A percentile compares a stretch with the other conserved stretches of the same genome.
Evolutionary conservation across 306 rosid species (phyloP).

Genomic region (Biancaea sappan): DNA sequence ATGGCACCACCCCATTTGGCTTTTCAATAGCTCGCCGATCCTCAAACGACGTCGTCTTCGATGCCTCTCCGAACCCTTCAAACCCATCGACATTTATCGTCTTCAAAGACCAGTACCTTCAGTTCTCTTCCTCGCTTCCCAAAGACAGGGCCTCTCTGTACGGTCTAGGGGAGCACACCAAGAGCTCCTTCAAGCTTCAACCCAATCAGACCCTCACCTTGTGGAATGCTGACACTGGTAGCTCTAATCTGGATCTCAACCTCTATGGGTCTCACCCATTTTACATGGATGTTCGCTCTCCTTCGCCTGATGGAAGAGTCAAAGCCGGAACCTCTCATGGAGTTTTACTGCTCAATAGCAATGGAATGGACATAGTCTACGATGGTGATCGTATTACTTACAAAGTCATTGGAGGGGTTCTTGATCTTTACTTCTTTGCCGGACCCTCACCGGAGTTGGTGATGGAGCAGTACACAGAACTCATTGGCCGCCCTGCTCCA

Average conservation of each 20-base stretch:
- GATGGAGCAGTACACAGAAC: constrained; percentile 73
- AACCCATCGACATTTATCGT: constrained; percentile 49
- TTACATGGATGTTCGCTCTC: constrained; percentile 69
- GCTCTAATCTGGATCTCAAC: constrained; percentile 52
- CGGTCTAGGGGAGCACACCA: constrained; percentile 85
- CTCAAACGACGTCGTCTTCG: constrained; percentile 60
- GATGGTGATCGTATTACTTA: constrained; percentile 65
- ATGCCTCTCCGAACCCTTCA: constrained; percentile 45
- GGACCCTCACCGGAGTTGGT: constrained; percentile 76
- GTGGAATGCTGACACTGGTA: constrained; percentile 62
- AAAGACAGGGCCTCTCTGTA: constrained; percentile 51
- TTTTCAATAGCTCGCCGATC: constrained; percentile 68
- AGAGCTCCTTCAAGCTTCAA: constrained; percentile 59
- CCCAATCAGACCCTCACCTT: constrained; percentile 55
- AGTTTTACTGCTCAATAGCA: constrained; percentile 69
- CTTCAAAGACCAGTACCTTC: constrained; percentile 83
- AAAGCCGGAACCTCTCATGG: constrained; percentile 68
- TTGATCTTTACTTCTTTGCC: constrained; percentile 70
- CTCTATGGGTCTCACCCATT: constrained; percentile 92
- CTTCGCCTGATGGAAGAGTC: constrained; percentile 46
- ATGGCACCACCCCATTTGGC: constrained; percentile 68
- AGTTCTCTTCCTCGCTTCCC: constrained; percentile 74
- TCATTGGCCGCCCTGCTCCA: constrained; percentile 80
- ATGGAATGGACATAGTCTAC: constrained; percentile 80
- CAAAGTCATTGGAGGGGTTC: constrained; percentile 74